Conservation (phyloP, 768 basidiomycete genomes). For the Lanmaoa rubissima region DNA sequence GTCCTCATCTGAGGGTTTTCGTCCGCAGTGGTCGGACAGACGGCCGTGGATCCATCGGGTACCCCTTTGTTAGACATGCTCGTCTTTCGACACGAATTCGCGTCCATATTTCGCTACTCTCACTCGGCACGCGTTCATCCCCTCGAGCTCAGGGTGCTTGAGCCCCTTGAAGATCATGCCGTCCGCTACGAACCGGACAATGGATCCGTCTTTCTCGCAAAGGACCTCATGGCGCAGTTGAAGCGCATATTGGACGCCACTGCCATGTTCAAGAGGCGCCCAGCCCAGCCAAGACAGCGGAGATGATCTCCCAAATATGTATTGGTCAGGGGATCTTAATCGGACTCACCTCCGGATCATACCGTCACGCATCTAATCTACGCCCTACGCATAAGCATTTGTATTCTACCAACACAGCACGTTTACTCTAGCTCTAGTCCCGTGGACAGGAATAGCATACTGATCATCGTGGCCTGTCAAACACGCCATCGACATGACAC, state of each 20-base stretch:
- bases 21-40: conserved; percentile 13
- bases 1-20: too few relatives aligned
- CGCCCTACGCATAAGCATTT: conserved; percentile 6
- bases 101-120: conserved; percentile 59
- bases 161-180: conserved; percentile 46
- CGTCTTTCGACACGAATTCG: conserved; percentile 51
- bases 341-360: neutral
- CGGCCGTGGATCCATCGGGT: conserved; percentile 13
- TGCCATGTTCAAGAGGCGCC: conserved; percentile 14
- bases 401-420: conserved; percentile 18
- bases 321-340: neutral
- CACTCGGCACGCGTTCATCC: conserved; percentile 43
- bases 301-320: conserved; percentile 3
- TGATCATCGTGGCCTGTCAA: neutral
- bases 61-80: conserved; percentile 21
- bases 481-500: neutral
- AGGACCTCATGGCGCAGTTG: conserved; percentile 35
- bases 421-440: neutral
- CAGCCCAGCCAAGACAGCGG: conserved; percentile 3
- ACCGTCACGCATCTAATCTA: conserved; percentile 3
- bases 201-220: conserved; percentile 58
- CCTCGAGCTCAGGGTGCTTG: conserved; percentile 45
- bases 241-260: conserved; percentile 30
- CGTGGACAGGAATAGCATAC: neutral
- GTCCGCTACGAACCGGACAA: conserved; percentile 57